Evolutionary conservation across 2,329 filamentous ascomycete species (phyloP), one percentile per base, ranked within the genome.

Genomic region (Diplodia intermedia): DNA sequence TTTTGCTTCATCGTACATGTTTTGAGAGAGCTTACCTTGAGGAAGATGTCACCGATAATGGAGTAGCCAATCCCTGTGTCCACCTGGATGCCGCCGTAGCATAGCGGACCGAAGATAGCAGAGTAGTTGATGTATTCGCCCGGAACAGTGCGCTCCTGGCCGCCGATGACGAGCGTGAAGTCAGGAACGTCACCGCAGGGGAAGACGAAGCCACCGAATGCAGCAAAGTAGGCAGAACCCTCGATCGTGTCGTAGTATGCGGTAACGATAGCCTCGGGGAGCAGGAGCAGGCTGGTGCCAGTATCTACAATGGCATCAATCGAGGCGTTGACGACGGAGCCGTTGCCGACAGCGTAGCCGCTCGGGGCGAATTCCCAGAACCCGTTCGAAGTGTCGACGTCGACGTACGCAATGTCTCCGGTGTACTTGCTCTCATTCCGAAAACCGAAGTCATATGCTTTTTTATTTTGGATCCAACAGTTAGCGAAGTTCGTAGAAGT

Each of bases 31-130:
- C 57, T 15, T 18, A 62, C 86, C 86, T 95, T 95, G 72, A 95
- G 84, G 81, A 93, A 92, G 67, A 91, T 84, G 69, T 94, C 91
- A 11, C 92, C 92, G 67, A 94, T 86, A 74, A 96, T 92, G 67
- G 85, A 87, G 70, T 89, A 84, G 6, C 83, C 84, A 56, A 90
- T 78, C n/a, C 84, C 86, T 1, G 78, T 74, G 72, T 86, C 83
- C 71, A 79, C 83, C 82, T 95, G 92, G 70, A 96, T 86, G 60
- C 91, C 92, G 67, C 92, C 92, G 77, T 87, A 94, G 83, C 92
- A 95, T 67, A 73, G 78, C 40, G 72, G 73, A 69, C 75, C 75
- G n/a, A 78, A 79, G 61, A 81, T 69, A 7, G 83, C 80, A 0
- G 83, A 78, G 72, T 84, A 87, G 77, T 87, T 88, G 79, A 89